Evolutionary conservation across 441 rosid genomes (phyloP).

Genomic region (Erysimum pusillum): DNA sequence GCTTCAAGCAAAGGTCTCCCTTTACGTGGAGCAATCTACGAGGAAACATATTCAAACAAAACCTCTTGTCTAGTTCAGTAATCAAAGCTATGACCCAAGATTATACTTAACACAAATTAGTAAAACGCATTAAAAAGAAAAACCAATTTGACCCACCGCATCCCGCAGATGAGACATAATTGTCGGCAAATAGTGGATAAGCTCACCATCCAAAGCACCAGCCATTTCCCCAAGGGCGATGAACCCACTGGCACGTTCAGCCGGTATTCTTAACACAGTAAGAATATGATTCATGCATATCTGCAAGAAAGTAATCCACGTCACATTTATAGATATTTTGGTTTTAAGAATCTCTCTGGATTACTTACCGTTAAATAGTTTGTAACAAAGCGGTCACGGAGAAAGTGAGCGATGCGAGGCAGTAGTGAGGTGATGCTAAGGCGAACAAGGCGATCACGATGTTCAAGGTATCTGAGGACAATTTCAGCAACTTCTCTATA

Average conservation of each 20-base stretch:
- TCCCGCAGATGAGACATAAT: constrained; percentile 94
- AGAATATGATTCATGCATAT: constrained; percentile 99
- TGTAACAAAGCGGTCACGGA: constrained; percentile 98
- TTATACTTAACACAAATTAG: constrained; percentile 42
- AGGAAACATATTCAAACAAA: constrained; percentile 33
- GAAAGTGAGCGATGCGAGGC: constrained; percentile 99
- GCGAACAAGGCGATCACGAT: constrained; percentile 98
- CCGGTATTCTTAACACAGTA: constrained; percentile 85
- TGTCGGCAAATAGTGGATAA: constrained; percentile 95
- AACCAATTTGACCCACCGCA: constrained; percentile 72
- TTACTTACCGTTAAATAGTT: constrained; percentile 87
- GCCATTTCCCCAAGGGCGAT: constrained; percentile 99
- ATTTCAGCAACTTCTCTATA: constrained; percentile 99
- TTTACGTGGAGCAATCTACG: constrained; percentile 97
- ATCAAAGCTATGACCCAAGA: constrained; percentile 29
- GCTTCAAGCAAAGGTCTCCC: constrained; percentile 99
- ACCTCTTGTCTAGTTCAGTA: constrained; percentile 37
- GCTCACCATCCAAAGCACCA: constrained; percentile 99
- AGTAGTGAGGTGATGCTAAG: constrained; percentile 98
- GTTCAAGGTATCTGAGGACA: constrained; percentile 94
- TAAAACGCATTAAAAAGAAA: constrained; percentile 30
- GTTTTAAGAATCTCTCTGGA: constrained; percentile 27
- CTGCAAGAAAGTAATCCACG: constrained; percentile 54
- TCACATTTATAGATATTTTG: constrained; percentile 33
- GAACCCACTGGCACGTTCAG: constrained; percentile 99